Conservation (phyloP, 495 filamentous ascomycete species). For the Parathielavia hyrcaniae region DNA sequence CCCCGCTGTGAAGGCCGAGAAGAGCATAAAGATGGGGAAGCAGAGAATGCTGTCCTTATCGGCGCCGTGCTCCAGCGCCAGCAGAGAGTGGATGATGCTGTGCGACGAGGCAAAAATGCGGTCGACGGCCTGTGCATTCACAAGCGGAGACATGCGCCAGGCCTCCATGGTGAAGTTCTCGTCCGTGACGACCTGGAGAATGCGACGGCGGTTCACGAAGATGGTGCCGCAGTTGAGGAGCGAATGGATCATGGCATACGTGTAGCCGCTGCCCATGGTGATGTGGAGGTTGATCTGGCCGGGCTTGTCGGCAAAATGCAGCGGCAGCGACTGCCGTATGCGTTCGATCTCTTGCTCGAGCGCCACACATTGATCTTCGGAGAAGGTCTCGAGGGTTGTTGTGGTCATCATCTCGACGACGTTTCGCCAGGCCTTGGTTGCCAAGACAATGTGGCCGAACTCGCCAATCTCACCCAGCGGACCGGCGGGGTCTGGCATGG, state of each 20-base stretch:
- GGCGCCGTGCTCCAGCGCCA: slow-evolving; percentile 40
- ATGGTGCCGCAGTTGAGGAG: slow-evolving; percentile 47
- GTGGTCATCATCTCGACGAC: slow-evolving; percentile 49
- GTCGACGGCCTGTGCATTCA: slow-evolving; percentile 39
- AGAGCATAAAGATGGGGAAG: slow-evolving; percentile 49
- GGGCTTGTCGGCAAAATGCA: slow-evolving; percentile 47
- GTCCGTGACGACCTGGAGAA: slow-evolving; percentile 44
- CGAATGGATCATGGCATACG: slow-evolving; percentile 47
- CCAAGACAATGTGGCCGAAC: slow-evolving; percentile 48
- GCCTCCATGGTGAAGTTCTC: slow-evolving; percentile 42
- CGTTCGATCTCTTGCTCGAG: slow-evolving; percentile 43
- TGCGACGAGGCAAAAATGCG: slow-evolving; percentile 46
- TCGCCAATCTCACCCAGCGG: slow-evolving; percentile 43
- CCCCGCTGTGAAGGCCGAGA: slow-evolving; percentile 47
- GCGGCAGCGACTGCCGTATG: slow-evolving; percentile 41
- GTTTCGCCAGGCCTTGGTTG: slow-evolving; percentile 47
- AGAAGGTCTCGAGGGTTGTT: slow-evolving; percentile 40
- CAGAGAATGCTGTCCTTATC: slow-evolving; percentile 47
- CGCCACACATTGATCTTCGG: slow-evolving; percentile 39
- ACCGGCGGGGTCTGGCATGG: slow-evolving; percentile 30
- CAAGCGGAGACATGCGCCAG: slow-evolving; percentile 39
- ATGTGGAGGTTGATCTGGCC: slow-evolving; percentile 48
- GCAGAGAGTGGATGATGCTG: slow-evolving; percentile 42
- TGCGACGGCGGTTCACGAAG: slow-evolving; percentile 47
- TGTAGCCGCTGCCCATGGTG: slow-evolving; percentile 49